Evolutionary conservation across 148 eudicot genomes (phyloP).

Genomic region (Fagopyrum esculentum): DNA sequence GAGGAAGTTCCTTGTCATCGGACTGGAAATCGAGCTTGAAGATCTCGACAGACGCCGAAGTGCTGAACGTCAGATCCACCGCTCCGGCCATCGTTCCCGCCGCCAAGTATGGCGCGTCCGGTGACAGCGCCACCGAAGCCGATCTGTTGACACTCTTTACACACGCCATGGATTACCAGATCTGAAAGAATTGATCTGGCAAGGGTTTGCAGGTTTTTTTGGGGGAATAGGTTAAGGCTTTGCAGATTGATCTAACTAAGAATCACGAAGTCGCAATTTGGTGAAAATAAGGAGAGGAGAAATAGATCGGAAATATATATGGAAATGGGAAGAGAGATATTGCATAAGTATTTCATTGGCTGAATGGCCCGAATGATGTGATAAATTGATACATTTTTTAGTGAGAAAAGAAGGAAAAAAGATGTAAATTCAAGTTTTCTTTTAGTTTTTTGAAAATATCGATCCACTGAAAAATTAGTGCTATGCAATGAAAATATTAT

Average conservation of each 20-base stretch:
- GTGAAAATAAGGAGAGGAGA: not conserved
- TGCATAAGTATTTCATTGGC: not conserved
- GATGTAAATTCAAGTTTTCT: no score
- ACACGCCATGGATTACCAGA: conserved; percentile 34
- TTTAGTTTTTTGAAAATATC: no score
- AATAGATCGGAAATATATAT: not conserved
- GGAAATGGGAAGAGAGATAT: not conserved
- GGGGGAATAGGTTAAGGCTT: not conserved
- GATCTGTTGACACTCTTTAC: conserved; percentile 74
- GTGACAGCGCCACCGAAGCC: conserved; percentile 80
- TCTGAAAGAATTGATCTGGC: conserved; percentile 6
- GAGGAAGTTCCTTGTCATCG: conserved; percentile 49
- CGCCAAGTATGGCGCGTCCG: conserved; percentile 71
- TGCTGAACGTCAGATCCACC: conserved; percentile 84
- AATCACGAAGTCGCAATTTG: conserved; percentile 6
- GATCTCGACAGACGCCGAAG: conserved; percentile 75
- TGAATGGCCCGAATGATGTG: no score
- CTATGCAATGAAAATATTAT: no score
- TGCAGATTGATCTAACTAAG: conserved; percentile 2
- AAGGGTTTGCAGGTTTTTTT: not conserved
- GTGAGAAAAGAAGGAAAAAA: no score
- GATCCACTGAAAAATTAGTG: no score
- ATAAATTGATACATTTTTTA: no score
- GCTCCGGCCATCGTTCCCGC: conserved; percentile 98
- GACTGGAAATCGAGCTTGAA: conserved; percentile 78